Evolutionary conservation across 768 basidiomycete genomes (phyloP), one percentile per base, ranked within the genome.

Genomic region (Hysterangium stoloniferum): DNA sequence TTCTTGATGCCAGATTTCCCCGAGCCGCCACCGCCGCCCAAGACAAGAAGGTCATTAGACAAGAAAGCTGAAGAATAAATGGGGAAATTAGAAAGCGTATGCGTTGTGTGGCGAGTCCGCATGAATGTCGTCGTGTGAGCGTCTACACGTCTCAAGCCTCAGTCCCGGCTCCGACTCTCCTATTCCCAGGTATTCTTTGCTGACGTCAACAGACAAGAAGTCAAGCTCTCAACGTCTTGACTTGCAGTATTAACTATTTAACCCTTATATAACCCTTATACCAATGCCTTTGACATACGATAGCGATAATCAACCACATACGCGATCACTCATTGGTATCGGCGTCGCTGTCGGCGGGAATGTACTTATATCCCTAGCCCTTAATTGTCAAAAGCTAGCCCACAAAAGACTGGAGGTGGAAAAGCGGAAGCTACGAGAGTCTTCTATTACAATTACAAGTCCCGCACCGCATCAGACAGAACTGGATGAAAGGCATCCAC

Each of bases 341-440:
- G 72, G 75, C 4, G 80, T 93, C 31, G 85, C 92, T 3, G 77
- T 95, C 49, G 71, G 75, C 6, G 93, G 93, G 28, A 95, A 95
- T 61, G 67, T 93, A 9, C 76, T 96, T 54, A 92, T 97, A 55
- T 88, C 86, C 8, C 75, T 94, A 20, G 94, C 91, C 13, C 75
- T 98, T 55, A 96, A 96, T 67, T 70, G 87, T 29, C 94, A 98
- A 67, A 97, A 96, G 63, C 76, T 95, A 15, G 91, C 91, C 1
- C 93, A 95, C 68, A 74, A 76, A 57, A 75, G 84, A 25, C 71
- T 86, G 28, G 79, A 80, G 57, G 68, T 61, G 25, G 63, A 61
- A 50, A 57, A 54, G 62, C 62, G 35, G 22, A 6, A 45, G 29
- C 15, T 47, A 64, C 58, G 48, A 52, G 34, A 38, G 45, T 43